Base-by-base conservation (phyloP, 257 asterid genomes). In the Ophiorrhiza pumila region DNA sequence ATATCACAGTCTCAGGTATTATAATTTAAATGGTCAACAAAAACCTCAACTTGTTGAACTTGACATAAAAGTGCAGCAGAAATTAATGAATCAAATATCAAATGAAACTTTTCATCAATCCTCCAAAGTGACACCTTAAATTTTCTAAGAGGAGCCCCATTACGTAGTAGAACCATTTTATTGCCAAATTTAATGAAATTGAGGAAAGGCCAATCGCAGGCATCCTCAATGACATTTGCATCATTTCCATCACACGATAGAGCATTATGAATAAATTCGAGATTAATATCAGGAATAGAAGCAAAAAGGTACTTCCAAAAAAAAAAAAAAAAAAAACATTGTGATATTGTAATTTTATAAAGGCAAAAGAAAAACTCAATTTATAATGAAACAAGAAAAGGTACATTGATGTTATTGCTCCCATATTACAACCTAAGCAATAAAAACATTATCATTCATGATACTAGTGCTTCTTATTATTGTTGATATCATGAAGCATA, bases 401-500 rank as follows among this genome's bases (percentile, higher is more conserved):
- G n/a, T n/a, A n/a, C n/a, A n/a, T n/a, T n/a, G n/a, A n/a, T n/a
- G n/a, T n/a, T n/a, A n/a, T n/a, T n/a, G n/a, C n/a, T n/a, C n/a
- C n/a, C n/a, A n/a, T n/a, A n/a, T n/a, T n/a, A n/a, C n/a, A n/a
- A n/a, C n/a, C n/a, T n/a, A n/a, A n/a, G n/a, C n/a, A n/a, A n/a
- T n/a, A n/a, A n/a, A n/a, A n/a, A n/a, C n/a, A n/a, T n/a, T n/a
- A n/a, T n/a, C n/a, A n/a, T n/a, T n/a, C n/a, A 41, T 12, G 32
- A 42, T 45, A 61, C 87, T 91, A 87, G 85, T 87, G 89, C 85
- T 82, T 80, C 73, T 87, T 90, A 85, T 82, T 81, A 69, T 89
- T 90, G 77, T 74, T 83, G 43, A 90, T 85, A 85, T 95, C 99
- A 70, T 90, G 86, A 53, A 84, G 86, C 78, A 92, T 87, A 83